Base-by-base conservation (phyloP, 495 filamentous ascomycete species). In the Alectoria sarmentosa region DNA sequence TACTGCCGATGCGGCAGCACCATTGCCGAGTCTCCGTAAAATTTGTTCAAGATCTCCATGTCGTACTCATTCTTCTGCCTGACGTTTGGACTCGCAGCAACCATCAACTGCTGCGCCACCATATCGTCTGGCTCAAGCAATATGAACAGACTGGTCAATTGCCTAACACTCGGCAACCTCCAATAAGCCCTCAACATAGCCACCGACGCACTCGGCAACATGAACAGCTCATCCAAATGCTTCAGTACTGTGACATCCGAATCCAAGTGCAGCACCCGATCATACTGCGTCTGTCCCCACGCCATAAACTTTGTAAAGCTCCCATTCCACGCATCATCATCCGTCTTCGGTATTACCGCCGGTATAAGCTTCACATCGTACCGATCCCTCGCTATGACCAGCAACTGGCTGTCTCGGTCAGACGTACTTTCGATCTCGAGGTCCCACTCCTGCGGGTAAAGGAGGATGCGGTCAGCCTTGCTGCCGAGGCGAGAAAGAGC, bases 1-100 rank as follows among this genome's bases (percentile, higher is more conserved):
- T 90, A 93, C 28, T 81, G 82, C 28, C 86, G 81, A 69, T 93
- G 90, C 4, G 91, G 91, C 0, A 96, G 77, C 17, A 94, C 82
- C 69, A 90, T 73, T 2, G 88, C 89, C 39, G 73, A 83, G 34
- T 86, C 79, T 0, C 75, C 79, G 62, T 89, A 92, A n/a, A 89
- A 81, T 1, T 76, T 70, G 69, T 93, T 92, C 46, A 93, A 70
- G 1, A 92, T 76, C 64, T 92, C 88, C 87, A 90, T 89, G 64
- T 90, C 86, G 58, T 84, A 89, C 32, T 79, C 77, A 28, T 77
- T 75, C 23, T 62, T 69, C 62, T 55, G 79, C 49, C 61, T 61
- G 17, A 57, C 54, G 17, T 55, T 42, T 4, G 56, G 39, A 19
- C 66, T 61, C 21, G 83, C 78, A 4, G 71, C 69, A 21, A 80